Conservation (phyloP, 495 filamentous ascomycete genomes). For the Pyronema omphalodes region DNA sequence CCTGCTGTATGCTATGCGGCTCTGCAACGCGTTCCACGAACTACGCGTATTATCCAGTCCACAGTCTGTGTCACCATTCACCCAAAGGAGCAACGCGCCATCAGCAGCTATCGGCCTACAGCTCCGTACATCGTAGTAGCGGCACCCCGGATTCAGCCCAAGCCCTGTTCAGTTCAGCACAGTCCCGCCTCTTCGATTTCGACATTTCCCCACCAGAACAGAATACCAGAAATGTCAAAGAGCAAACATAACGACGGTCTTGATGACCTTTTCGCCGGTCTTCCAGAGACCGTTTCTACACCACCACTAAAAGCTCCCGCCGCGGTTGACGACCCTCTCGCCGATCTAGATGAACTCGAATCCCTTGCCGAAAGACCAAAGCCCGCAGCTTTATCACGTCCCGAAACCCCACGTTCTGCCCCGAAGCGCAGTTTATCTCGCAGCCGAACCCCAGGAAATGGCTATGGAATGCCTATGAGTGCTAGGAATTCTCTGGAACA, state of each 20-base stretch:
- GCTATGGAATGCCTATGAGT: constrained; percentile 17
- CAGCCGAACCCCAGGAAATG: constrained; percentile 16
- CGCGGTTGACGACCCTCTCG: constrained; percentile 50
- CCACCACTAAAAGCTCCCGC: constrained; percentile 27
- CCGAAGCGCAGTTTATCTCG: constrained; percentile 17
- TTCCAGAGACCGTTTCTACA: constrained; percentile 2
- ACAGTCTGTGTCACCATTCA: too few species aligned
- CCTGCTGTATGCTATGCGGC: too few species aligned
- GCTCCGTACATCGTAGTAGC: too few species aligned
- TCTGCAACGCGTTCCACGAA: too few species aligned
- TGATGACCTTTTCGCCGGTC: constrained; percentile 35
- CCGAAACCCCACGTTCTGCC: constrained; percentile 65
- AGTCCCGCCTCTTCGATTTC: too few species aligned
- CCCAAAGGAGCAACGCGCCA: too few species aligned
- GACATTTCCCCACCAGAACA: background rate
- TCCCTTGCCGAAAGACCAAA: constrained; percentile 33
- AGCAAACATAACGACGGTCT: constrained; percentile 59
- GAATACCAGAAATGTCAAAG: background rate
- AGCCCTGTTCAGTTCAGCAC: too few species aligned
- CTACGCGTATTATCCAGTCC: too few species aligned
- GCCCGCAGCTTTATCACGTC: constrained; percentile 42
- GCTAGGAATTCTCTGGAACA: constrained; percentile 14
- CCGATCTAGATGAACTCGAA: constrained; percentile 63
- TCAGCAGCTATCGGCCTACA: too few species aligned
- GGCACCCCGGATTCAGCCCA: too few species aligned